A percentile compares a stretch with the other conserved stretches of the same genome.
Conservation (phyloP, 768 basidiomycete genomes). For the Psilocybe cyanescens region DNA sequence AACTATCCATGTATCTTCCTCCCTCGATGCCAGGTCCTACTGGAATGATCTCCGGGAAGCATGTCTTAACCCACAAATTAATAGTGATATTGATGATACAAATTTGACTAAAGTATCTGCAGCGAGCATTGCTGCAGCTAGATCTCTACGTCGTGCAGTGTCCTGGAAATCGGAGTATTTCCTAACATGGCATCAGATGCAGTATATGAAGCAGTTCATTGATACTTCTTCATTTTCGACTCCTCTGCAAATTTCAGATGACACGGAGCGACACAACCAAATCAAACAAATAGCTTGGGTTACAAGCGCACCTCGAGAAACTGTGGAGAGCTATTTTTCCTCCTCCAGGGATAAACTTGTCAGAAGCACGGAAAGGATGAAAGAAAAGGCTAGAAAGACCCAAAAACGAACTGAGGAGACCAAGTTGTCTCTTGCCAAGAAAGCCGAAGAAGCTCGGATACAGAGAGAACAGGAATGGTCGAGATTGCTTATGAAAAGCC, state of each 20-base stretch:
- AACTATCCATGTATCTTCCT: slow-evolving; percentile 42
- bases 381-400: slow-evolving; percentile 33
- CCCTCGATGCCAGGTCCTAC: slow-evolving; percentile 45
- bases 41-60: slow-evolving; percentile 62
- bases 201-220: slow-evolving; percentile 60
- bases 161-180: slow-evolving; percentile 69
- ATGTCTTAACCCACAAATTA: slow-evolving; percentile 40
- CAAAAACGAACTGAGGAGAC: slow-evolving; percentile 41
- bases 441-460: slow-evolving; percentile 62
- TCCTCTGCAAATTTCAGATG: slow-evolving; percentile 52
- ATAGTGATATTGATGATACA: slow-evolving; percentile 3
- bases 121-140: slow-evolving; percentile 35
- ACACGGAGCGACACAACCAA: slow-evolving; percentile 30
- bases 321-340: slow-evolving; percentile 49
- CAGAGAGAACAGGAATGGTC: slow-evolving; percentile 73
- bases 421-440: slow-evolving; percentile 59
- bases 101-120: slow-evolving; percentile 15
- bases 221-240: slow-evolving; percentile 46
- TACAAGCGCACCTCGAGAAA: slow-evolving; percentile 56
- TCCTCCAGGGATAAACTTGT: slow-evolving; percentile 40
- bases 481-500: slow-evolving; percentile 52
- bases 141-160: slow-evolving; percentile 57
- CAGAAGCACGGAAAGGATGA: slow-evolving; percentile 47
- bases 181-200: slow-evolving; percentile 69
- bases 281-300: slow-evolving; percentile 55